Evolutionary conservation across 2,329 filamentous ascomycete genomes (phyloP).

Genomic region (Canariomyces notabilis): DNA sequence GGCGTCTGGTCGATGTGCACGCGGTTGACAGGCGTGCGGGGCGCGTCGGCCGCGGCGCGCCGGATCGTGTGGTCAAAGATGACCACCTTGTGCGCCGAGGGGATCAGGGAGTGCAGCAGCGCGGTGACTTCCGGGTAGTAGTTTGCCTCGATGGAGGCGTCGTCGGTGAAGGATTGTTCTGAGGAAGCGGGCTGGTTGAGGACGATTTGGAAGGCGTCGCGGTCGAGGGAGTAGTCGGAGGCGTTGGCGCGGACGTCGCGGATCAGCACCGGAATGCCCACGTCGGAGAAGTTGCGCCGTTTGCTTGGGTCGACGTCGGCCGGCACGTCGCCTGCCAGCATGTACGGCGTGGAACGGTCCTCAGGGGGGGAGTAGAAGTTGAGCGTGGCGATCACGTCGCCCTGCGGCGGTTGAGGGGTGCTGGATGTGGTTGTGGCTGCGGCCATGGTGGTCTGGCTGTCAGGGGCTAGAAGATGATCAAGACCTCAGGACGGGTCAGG

Average conservation of each 20-base stretch:
- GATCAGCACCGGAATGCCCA: no score
- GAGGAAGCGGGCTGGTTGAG: conserved; percentile 51
- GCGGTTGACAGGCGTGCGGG: conserved; percentile 62
- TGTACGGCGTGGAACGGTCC: conserved; percentile 57
- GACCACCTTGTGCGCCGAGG: conserved; percentile 60
- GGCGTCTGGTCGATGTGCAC: conserved; percentile 84
- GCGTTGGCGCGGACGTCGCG: conserved; percentile 71
- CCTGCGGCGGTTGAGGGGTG: conserved; percentile 43
- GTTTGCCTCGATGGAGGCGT: conserved; percentile 59
- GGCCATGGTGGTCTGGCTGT: conserved; percentile 20
- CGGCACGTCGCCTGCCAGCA: conserved; percentile 62
- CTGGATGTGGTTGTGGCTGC: conserved; percentile 35
- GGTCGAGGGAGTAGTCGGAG: conserved; percentile 32
- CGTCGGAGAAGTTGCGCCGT: conserved; percentile 65
- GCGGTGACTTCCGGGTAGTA: conserved; percentile 85
- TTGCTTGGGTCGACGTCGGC: conserved; percentile 54
- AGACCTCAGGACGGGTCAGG: background rate
- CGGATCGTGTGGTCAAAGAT: conserved; percentile 89
- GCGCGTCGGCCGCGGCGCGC: conserved; percentile 52
- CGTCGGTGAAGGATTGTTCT: conserved; percentile 56
- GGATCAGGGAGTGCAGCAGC: conserved; percentile 62
- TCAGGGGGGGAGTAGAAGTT: conserved; percentile 60
- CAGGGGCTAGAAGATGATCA: background rate
- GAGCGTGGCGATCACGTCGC: conserved; percentile 57
- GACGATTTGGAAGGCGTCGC: conserved; percentile 63